Conservation (phyloP, 129 eudicot genomes). For the Chrysanthemum makinoi region DNA sequence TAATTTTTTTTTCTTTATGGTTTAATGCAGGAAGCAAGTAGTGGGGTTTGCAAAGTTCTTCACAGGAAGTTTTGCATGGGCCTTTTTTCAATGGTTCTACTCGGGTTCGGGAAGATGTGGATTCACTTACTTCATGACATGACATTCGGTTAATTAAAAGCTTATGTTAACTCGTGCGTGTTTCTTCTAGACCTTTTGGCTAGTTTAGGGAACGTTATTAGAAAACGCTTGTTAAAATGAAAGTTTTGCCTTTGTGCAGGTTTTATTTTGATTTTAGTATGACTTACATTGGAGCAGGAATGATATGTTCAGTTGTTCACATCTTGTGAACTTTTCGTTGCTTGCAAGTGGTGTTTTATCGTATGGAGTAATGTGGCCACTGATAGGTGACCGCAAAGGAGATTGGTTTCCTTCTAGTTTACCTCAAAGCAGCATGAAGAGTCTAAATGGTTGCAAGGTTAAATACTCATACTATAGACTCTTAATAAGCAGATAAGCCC, state of each 20-base stretch:
- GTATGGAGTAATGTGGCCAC: conserved; percentile 95
- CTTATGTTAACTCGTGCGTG: conserved; percentile 52
- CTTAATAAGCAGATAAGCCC: too few relatives aligned
- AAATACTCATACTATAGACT: conserved; percentile 10
- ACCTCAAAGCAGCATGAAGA: conserved; percentile 83
- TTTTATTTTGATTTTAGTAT: conserved; percentile 82
- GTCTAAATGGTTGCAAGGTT: conserved; percentile 87
- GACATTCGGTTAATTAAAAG: conserved; percentile 63
- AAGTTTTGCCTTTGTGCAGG: conserved; percentile 45
- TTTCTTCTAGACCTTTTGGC: conserved; percentile 1
- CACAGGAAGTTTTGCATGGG: conserved; percentile 62
- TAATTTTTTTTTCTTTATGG: too few relatives aligned
- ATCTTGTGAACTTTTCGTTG: conserved; percentile 81
- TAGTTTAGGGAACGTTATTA: not conserved
- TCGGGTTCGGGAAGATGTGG: conserved; percentile 60
- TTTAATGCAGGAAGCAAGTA: conserved; percentile 53
- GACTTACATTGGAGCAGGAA: conserved; percentile 93
- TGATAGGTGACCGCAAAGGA: conserved; percentile 59
- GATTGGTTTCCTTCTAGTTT: conserved; percentile 61
- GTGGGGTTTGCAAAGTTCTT: conserved; percentile 61
- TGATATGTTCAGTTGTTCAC: conserved; percentile 98
- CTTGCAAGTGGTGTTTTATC: conserved; percentile 85
- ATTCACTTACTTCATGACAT: conserved; percentile 56
- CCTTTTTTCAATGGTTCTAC: conserved; percentile 61
- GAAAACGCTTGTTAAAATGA: too few relatives aligned